phyloP scores from a whole-genome alignment of 352 stramenopile species.

The Stramenopiles sp. region DNA sequence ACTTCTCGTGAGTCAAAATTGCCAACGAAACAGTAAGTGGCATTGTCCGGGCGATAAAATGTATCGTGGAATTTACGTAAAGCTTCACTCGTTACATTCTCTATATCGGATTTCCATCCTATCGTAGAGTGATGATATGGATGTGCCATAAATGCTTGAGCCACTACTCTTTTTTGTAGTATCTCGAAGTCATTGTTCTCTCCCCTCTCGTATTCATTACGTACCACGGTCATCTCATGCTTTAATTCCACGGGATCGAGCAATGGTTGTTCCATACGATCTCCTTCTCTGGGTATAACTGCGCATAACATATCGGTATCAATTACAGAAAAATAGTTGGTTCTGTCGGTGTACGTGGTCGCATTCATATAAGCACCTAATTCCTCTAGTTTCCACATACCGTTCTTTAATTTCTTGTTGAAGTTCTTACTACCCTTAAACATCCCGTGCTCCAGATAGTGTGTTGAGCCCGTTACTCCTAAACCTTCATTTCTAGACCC shows the following conservation, averaged over 20 bases:
- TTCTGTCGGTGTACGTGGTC: slow-evolving; percentile 1
- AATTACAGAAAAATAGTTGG: slow-evolving; percentile 11
- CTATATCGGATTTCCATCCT: slow-evolving; percentile 1
- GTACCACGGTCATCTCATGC: neutral
- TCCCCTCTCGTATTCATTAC: neutral
- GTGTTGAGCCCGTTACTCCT: neutral
- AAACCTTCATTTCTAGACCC: neutral
- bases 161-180: neutral
- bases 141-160: neutral
- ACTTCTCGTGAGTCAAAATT: slow-evolving; percentile 4
- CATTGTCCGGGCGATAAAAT: neutral
- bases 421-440: slow-evolving; percentile 1
- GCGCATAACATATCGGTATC: neutral
- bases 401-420: neutral
- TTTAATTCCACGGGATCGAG: neutral
- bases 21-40: neutral
- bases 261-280: neutral
- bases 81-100: neutral
- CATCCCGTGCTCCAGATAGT: neutral
- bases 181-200: slow-evolving; percentile 10
- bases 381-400: slow-evolving; percentile 12
- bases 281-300: neutral
- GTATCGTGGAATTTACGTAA: slow-evolving; percentile 8
- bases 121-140: slow-evolving; percentile 10
- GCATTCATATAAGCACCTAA: slow-evolving; percentile 7